Evolutionary conservation across 176 grass and related monocot species (phyloP).

Genomic region (Rhynchospora breviuscula): DNA sequence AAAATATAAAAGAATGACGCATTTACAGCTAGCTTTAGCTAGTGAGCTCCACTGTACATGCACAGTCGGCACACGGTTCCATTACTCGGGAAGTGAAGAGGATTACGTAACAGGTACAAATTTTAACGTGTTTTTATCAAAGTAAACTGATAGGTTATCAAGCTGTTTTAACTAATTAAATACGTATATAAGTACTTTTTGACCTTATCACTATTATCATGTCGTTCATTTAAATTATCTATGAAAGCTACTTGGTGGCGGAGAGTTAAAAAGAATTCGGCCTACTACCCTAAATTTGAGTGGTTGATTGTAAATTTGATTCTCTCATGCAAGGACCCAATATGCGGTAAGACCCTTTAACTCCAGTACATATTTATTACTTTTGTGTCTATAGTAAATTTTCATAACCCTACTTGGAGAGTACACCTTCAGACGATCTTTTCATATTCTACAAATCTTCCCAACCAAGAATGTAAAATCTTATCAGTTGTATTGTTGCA

Average conservation of each 20-base stretch:
- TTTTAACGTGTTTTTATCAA: not conserved
- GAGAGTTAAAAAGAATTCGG: not conserved
- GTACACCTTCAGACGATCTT: not conserved
- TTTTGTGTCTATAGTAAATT: not conserved
- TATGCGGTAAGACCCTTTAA: not conserved
- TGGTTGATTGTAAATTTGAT: not conserved
- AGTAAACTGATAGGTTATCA: slow-evolving; percentile 18
- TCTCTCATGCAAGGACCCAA: slow-evolving; percentile 8
- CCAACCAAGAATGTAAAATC: not conserved
- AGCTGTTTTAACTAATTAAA: slow-evolving; percentile 18
- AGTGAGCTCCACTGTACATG: not conserved
- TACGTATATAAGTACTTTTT: not conserved
- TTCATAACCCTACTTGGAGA: not conserved
- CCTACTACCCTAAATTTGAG: not conserved
- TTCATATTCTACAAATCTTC: not conserved
- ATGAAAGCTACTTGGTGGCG: not conserved
- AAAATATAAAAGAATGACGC: not conserved
- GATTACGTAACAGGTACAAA: not conserved
- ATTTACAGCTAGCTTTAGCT: not conserved
- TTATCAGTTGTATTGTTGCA: too few species aligned
- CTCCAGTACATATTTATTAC: not conserved
- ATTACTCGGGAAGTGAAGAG: not conserved
- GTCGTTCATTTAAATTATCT: not conserved
- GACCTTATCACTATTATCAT: not conserved
- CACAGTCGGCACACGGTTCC: not conserved